Base-by-base conservation (phyloP, 2,329 filamentous ascomycete genomes). In the Fusarium abutilonis region DNA sequence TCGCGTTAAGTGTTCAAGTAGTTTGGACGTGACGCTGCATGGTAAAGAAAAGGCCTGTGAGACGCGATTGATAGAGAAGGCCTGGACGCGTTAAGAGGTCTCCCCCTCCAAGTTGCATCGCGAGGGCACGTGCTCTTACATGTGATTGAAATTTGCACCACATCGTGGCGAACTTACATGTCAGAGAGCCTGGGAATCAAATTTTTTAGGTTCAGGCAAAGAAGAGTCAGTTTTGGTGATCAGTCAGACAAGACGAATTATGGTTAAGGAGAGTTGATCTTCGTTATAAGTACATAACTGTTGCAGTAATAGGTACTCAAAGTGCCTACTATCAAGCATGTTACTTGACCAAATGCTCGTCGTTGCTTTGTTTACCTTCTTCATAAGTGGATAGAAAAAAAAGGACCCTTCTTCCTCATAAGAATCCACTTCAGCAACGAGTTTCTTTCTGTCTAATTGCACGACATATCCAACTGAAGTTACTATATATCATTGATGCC, bases 111-210 rank as follows among this genome's bases (percentile, higher is more conserved):
- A 29, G 19, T 17, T n/a, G 11, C 36, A 43, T 63, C 71, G 56
- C 70, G 70, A 48, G 8, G n/a, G 23, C 71, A 73, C 71, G 71
- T 73, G 71, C 52, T 2, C 0, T 0, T 9, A 4, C 64, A 71
- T 60, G 67, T 71, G 70, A 68, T 43, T 28, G 23, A 26, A 29
- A 29, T 9, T 39, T 21, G 40, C 29, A 38, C 15, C 10, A 28
- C 29, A 21, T 44, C 19, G 57, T 62, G 59, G 52, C 51, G 23
- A 52, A 29, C 17, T 31, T 34, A 13, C 31, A 34, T 34, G 13
- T 34, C 13, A 34, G 14, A 32, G 5, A 13, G 11, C 7, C 19
- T 19, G 4, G 19, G 29, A 49, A 36, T 36, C 36, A 53, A 53
- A 42, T 31, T 45, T 28, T 31, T 40, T 56, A n/a, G 40, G 41